These are phyloP conservation scores for Stygiomarasmius scandens DNA, from an alignment of 1,284 basidiomycete species.

Conservation along the genomic window DNA sequence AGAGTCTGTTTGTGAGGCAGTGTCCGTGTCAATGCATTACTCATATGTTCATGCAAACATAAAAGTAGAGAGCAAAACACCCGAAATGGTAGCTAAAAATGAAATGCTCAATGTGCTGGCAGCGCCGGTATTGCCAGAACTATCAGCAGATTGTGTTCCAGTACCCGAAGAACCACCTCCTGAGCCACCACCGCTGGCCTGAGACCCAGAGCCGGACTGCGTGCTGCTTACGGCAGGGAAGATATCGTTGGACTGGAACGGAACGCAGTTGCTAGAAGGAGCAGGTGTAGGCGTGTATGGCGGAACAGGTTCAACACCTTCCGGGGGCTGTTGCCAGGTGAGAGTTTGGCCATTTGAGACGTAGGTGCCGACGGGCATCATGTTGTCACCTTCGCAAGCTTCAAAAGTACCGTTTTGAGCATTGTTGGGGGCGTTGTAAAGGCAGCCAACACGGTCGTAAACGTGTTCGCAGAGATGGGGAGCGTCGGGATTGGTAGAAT, in stretches of 20 bases:
- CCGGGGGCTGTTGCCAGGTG: constrained; percentile 63
- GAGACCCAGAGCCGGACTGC: neutral
- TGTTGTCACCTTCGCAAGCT: constrained; percentile 8
- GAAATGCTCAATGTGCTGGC: constrained; percentile 41
- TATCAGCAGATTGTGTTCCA: constrained; percentile 23
- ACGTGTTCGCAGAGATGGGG: constrained; percentile 61
- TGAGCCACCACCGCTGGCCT: constrained; percentile 12
- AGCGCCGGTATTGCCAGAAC: constrained; percentile 29
- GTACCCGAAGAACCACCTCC: neutral
- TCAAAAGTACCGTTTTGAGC: constrained; percentile 5
- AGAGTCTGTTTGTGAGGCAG: too few relatives aligned
- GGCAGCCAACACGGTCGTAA: constrained; percentile 71
- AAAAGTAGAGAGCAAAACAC: constrained; percentile 45
- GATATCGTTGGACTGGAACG: constrained; percentile 55
- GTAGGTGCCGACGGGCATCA: constrained; percentile 43
- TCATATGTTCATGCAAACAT: constrained; percentile 48
- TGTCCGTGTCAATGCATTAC: too few relatives aligned
- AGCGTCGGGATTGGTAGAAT: constrained; percentile 53
- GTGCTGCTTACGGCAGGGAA: constrained; percentile 39
- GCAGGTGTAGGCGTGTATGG: constrained; percentile 66
- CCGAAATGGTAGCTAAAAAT: constrained; percentile 35
- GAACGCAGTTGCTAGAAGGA: constrained; percentile 63
- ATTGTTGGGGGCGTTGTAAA: constrained; percentile 9
- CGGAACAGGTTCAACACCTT: constrained; percentile 57
- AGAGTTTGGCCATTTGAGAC: constrained; percentile 41